Evolutionary conservation across 495 filamentous ascomycete genomes (phyloP).

Genomic region (Hypoxylon cercidicola): DNA sequence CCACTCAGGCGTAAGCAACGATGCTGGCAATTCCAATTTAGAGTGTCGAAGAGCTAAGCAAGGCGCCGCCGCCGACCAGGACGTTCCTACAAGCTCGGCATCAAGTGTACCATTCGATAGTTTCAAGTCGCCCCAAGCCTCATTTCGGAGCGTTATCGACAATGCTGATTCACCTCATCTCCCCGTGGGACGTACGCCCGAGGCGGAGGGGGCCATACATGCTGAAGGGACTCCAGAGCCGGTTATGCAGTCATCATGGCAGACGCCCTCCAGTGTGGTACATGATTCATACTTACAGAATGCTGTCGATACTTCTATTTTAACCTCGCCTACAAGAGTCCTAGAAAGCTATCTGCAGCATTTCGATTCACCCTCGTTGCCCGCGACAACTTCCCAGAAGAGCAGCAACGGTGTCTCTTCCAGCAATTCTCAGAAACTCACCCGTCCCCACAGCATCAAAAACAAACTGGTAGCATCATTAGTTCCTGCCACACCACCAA

Average conservation of each 20-base stretch:
- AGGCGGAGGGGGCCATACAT: conserved; percentile 7
- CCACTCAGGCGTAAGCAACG: conserved; percentile 3
- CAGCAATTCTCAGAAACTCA: conserved; percentile 1
- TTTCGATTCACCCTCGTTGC: conserved; percentile 40
- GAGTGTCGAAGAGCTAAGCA: conserved; percentile 9
- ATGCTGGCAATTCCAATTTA: neutral
- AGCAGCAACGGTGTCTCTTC: conserved; percentile 4
- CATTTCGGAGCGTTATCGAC: conserved; percentile 57
- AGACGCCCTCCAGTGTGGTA: conserved; percentile 52
- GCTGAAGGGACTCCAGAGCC: conserved; percentile 16
- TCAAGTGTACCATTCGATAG: conserved; percentile 18
- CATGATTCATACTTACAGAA: conserved; percentile 54
- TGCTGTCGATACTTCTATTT: conserved; percentile 35
- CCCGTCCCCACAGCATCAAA: neutral
- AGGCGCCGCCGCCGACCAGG: conserved; percentile 7
- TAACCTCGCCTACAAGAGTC: conserved; percentile 54
- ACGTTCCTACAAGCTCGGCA: conserved; percentile 2
- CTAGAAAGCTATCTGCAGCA: conserved; percentile 53
- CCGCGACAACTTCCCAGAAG: conserved; percentile 24
- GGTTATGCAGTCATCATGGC: conserved; percentile 46
- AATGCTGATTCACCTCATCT: conserved; percentile 56
- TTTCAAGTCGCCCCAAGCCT: conserved; percentile 47
- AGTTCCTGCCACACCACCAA: conserved; percentile 26
- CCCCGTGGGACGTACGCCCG: conserved; percentile 13
- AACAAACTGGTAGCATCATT: conserved; percentile 8